Conservation (phyloP, 768 basidiomycete species). For the Lentinus brumalis region DNA sequence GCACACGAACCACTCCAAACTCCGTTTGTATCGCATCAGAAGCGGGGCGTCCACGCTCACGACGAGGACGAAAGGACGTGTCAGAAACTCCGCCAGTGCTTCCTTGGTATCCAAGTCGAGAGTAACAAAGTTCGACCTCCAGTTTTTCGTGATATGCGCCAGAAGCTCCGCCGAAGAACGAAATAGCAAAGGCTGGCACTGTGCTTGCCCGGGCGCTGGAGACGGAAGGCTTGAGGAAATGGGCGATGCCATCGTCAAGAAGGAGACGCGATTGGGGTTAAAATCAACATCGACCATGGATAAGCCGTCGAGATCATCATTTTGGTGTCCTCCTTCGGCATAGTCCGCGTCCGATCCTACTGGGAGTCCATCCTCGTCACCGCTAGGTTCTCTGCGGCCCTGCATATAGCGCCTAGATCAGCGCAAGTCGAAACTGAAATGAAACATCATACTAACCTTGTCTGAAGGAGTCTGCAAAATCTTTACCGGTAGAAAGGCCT, state of each 20-base stretch:
- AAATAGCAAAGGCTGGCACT: conserved; percentile 39
- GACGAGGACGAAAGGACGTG: conserved; percentile 89
- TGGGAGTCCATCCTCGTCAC: not conserved
- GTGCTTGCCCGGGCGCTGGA: conserved; percentile 13
- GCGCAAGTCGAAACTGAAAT: not conserved
- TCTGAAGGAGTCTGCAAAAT: not conserved
- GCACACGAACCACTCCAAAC: conserved; percentile 6
- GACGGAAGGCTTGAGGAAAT: conserved; percentile 27
- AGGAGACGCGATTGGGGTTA: conserved; percentile 21
- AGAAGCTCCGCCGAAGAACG: conserved; percentile 56
- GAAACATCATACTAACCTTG: not conserved
- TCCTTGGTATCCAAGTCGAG: conserved; percentile 59
- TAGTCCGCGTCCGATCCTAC: not conserved
- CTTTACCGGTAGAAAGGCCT: conserved; percentile 56
- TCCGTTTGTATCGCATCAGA: conserved; percentile 61
- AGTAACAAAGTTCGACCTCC: conserved; percentile 83
- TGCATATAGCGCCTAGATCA: not conserved
- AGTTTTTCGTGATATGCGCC: conserved; percentile 75
- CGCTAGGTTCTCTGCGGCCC: not conserved
- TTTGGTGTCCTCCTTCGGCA: not conserved
- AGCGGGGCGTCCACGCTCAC: conserved; percentile 84
- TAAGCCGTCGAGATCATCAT: not conserved
- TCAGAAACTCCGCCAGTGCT: conserved; percentile 69
- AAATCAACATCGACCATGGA: not conserved
- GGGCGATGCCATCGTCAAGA: conserved; percentile 28